Percentiles rank a stretch among this genome's conserved stretches.
Evolutionary conservation across 2,329 filamentous ascomycete genomes (phyloP).

Genomic region (Colletotrichum sp.): DNA sequence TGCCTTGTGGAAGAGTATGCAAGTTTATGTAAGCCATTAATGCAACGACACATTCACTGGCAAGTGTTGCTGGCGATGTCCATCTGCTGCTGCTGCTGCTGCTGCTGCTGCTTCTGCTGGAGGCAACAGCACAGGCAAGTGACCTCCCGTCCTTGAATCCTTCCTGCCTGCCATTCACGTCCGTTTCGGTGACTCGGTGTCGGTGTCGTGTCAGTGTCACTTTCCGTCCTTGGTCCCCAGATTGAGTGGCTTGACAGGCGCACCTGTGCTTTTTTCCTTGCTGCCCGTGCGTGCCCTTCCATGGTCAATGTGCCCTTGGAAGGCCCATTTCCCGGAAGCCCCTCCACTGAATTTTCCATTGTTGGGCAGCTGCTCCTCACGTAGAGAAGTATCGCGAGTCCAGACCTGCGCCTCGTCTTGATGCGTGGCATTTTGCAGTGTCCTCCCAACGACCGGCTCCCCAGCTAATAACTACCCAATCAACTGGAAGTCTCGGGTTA

Average conservation of each 20-base stretch:
- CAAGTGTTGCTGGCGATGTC: not conserved
- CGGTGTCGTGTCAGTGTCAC: not conserved
- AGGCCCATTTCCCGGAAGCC: not conserved
- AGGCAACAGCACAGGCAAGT: not conserved
- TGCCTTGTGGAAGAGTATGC: not conserved
- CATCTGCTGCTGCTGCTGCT: not conserved
- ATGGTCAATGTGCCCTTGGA: not conserved
- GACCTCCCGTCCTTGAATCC: not conserved
- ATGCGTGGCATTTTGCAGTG: not conserved
- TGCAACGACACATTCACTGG: not conserved
- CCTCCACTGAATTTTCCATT: not conserved
- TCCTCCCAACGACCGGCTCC: not conserved
- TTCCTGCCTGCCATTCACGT: not conserved
- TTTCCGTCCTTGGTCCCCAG: not conserved
- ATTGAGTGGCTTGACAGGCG: not conserved
- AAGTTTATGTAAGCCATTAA: slow-evolving; percentile 1
- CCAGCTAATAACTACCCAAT: not conserved
- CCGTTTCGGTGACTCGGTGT: not conserved
- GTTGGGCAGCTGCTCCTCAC: not conserved
- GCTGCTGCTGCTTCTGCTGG: not conserved
- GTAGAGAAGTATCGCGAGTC: not conserved
- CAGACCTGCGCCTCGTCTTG: not conserved
- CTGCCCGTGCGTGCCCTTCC: not conserved
- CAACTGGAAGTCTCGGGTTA: not conserved
- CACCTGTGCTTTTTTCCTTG: not conserved